Base-by-base conservation (phyloP, 2,329 filamentous ascomycete species). In the Tothia fuscella region DNA sequence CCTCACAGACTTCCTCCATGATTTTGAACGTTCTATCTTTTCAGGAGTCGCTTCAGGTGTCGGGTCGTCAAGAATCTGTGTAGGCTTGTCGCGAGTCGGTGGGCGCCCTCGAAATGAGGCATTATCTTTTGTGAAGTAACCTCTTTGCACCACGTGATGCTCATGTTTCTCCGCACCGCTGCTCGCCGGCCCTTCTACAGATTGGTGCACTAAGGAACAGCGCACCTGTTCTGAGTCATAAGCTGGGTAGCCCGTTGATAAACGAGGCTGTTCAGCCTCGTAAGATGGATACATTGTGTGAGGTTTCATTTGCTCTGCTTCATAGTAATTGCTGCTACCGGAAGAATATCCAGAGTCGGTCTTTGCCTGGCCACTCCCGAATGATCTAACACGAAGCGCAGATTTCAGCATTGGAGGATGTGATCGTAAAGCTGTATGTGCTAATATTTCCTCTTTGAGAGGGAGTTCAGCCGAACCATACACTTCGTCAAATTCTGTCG, bases 341-440 rank as follows among this genome's bases (percentile, higher is more conserved):
- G 60, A 62, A 3, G 58, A 62, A 44, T 63, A 63, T 1, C 60
- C 60, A 7, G 60, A 63, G 41, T 63, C 60, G 2, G 53, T 48
- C 30, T 59, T 59, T 29, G 42, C 49, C 22, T 56, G 53, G 21
- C 47, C 45, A 13, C 55, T 56, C 9, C 20, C 13, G 16, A 3
- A 33, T 29, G 16, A 21, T 22, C 34, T 33, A n/a, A n/a, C n/a
- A n/a, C n/a, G n/a, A 21, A 37, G 9, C 20, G 21, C 35, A 10
- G 35, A 37, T 17, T 37, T 37, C 4, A 37, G n/a, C 9, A 25
- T 37, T 13, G 35, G 35, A 24, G 35, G 35, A 25, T 37, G 35
- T n/a, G 35, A 37, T 5, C 35, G 16, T n/a, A 37, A 25, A 4
- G 35, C 35, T 14, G 35, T 37, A 5, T 37, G 35, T n/a, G 35